Evolutionary conservation across 2,329 filamentous ascomycete species (phyloP), one percentile per base, ranked within the genome.

Genomic region (Pyrenochaeta sp.): DNA sequence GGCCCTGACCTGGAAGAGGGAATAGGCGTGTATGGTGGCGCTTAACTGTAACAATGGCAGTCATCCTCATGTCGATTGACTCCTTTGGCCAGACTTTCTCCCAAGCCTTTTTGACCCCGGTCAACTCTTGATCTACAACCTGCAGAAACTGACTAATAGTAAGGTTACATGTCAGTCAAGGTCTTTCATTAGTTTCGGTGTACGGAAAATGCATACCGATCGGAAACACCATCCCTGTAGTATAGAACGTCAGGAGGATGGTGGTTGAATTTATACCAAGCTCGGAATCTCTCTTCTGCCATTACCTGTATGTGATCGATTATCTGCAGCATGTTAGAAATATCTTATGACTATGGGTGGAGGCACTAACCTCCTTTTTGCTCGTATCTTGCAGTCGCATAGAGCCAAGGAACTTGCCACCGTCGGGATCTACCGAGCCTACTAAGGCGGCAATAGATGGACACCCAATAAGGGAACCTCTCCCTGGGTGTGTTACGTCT

Each of bases 401-500:
- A 0, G 73, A 77, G 1, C 77, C 79, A 0, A 73, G 70, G 37
- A 69, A 82, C 12, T 69, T 70, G 0, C 63, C 64, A 12, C 67
- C 74, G 0, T 59, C 19, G 0, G 52, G 19, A 46, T 81, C 78
- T 3, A 75, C 57, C 30, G 75, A 80, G 5, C 75, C 79, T 8
- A 82, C 80, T 2, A 82, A 64, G 1, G 73, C 73, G 1, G 80
- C 79, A 15, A 82, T 75, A 0, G 78, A 80, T 0, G 79, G 80
- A 0, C 63, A 67, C 7, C 66, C 67, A 1, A 28, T 8, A 0
- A 70, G 22, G 1, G 67, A 52, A 1, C 58, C 65, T 0, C 51
- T 27, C 1, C 66, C 65, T 0, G 80, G 78, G 59, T 83, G 81
- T 0, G 76, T 78, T 0, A 82, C 75, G 58, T 84, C 82, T 6